Evolutionary conservation across 78 protist genomes (phyloP).

Genomic region (Dictyostelium firmibasis): DNA sequence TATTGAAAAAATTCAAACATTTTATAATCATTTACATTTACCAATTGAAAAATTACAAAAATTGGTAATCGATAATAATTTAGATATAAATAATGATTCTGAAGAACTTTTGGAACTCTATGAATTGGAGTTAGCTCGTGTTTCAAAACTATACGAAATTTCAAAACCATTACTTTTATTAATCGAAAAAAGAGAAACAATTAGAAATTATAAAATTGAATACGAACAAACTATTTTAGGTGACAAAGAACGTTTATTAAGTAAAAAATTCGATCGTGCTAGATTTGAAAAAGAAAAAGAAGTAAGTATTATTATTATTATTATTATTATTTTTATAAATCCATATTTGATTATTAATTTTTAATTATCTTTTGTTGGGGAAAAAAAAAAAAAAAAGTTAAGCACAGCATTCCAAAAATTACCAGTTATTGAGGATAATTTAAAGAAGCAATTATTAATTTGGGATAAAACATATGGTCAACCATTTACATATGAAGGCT

Average conservation of each 20-base stretch:
- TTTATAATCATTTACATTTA: slow-evolving; percentile 25
- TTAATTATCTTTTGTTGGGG: background rate
- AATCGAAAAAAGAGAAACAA: slow-evolving; percentile 56
- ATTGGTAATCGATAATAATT: background rate
- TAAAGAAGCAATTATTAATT: slow-evolving; percentile 23
- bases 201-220: slow-evolving; percentile 59
- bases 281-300: slow-evolving; percentile 66
- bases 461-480: slow-evolving; percentile 46
- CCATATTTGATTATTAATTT: background rate
- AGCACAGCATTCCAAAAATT: slow-evolving; percentile 35
- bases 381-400: background rate
- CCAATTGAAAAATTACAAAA: slow-evolving; percentile 32
- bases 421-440: slow-evolving; percentile 48
- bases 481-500: slow-evolving; percentile 54
- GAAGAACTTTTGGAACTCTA: slow-evolving; percentile 38
- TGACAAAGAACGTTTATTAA: slow-evolving; percentile 60
- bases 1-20: background rate
- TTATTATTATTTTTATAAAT: background rate
- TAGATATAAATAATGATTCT: background rate
- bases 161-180: slow-evolving; percentile 40
- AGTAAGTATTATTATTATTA: background rate
- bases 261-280: slow-evolving; percentile 60
- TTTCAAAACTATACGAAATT: background rate
- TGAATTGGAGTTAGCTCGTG: slow-evolving; percentile 3
- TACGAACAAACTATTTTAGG: slow-evolving; percentile 71